Base-by-base conservation (phyloP, 768 basidiomycete species). In the Pleurotus djamor region DNA sequence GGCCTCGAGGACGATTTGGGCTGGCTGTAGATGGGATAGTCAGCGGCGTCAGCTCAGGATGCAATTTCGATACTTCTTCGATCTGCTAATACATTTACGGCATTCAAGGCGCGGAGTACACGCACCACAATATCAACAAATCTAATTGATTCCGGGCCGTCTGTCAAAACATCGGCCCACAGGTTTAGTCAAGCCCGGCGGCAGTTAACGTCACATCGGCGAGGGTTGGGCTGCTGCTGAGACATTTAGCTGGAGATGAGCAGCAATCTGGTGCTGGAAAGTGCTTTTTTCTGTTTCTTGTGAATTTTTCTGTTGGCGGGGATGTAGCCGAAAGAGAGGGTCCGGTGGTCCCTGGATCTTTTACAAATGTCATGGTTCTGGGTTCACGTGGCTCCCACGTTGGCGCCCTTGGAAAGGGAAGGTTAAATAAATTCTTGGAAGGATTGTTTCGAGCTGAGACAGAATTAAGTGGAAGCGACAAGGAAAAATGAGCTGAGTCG, bases 61-160 rank as follows among this genome's bases (percentile, higher is more conserved):
- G 38, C 45, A 47, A n/a, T 47, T 41, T 38, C 41, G 54, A 44
- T 56, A 44, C 54, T 56, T 56, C 16, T 21, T 43, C 54, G 49
- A 50, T 50, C 41, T 56, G 41, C 54, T 56, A 56, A 32, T 17
- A 56, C 32, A 37, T 56, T 56, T 56, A 56, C 54, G 54, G 54
- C 54, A 56, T 56, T 21, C n/a, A n/a, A 56, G 54, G 54, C 41
- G 54, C 54, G 54, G 41, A 56, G 54, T 41, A 56, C 54, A 56
- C 54, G 54, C 54, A 36, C 45, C 45, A 44, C 41, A 28, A 28
- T 28, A 56, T 56, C 37, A 56, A 37, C 38, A 17, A 43, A 56
- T 43, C 21, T 14, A 56, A 37, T 44, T 56, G 21, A 36, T 56
- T 56, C 54, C 54, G 54, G 54, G 54, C 54, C 54, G 54, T 56